Percentiles rank a stretch among this genome's conserved stretches.
Evolutionary conservation across 106 monocot genomes (phyloP).

Genomic region (Allium fistulosum): DNA sequence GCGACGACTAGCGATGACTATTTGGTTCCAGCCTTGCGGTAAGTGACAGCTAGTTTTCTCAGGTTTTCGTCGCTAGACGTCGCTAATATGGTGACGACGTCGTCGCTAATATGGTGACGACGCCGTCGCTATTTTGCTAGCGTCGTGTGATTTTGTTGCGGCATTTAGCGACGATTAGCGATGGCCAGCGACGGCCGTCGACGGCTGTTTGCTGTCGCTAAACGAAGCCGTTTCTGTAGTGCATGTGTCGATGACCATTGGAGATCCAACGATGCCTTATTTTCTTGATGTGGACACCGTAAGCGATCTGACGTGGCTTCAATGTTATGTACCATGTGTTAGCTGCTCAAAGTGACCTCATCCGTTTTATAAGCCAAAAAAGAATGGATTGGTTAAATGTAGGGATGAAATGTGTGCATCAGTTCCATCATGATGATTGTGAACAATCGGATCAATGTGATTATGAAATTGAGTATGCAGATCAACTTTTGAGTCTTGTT

Average conservation of each 20-base stretch:
- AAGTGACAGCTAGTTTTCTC: no score
- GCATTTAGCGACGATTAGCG: no score
- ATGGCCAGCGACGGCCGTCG: no score
- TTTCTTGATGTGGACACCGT: conserved; percentile 91
- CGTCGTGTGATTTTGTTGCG: no score
- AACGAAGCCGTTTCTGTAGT: no score
- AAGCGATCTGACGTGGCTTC: conserved; percentile 94
- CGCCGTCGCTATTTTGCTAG: no score
- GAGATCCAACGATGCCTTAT: conserved; percentile 80
- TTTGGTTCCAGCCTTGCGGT: no score
- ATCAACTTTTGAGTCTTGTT: conserved; percentile 54
- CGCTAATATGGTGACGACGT: no score
- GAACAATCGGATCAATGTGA: conserved; percentile 48
- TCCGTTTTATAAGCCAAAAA: conserved; percentile 53
- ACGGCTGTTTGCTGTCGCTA: no score
- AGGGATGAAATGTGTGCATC: conserved; percentile 42
- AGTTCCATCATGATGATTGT: conserved; percentile 27
- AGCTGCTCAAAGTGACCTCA: conserved; percentile 79
- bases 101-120: no score
- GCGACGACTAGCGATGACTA: no score
- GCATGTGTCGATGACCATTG: conserved; percentile 51
- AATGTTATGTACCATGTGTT: conserved; percentile 91
- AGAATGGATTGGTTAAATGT: conserved; percentile 54
- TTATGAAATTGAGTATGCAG: conserved; percentile 73
- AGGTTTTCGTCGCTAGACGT: no score